A percentile compares a stretch with the other conserved stretches of the same genome.
phyloP scores from a whole-genome alignment of 371 early-diverging fungal species.

The Mycotypha africana region DNA sequence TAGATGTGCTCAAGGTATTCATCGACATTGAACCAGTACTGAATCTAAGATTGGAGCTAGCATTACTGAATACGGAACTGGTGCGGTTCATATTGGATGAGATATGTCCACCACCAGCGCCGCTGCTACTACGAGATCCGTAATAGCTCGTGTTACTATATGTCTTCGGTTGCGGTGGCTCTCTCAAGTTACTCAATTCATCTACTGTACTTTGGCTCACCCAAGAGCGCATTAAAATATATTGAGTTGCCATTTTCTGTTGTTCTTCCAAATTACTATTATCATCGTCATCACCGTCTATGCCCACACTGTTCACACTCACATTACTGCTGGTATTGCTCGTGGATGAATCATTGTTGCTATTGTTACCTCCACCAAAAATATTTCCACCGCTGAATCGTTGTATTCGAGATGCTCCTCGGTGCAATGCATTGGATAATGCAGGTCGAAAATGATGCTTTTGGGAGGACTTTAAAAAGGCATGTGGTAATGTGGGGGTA shows the following conservation, averaged over 20 bases:
- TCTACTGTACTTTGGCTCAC: conserved; percentile 74
- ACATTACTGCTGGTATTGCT: background rate
- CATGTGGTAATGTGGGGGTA: conserved; percentile 43
- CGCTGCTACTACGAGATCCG: conserved; percentile 38
- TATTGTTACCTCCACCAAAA: conserved; percentile 17
- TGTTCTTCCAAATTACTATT: conserved; percentile 37
- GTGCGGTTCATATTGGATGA: conserved; percentile 19
- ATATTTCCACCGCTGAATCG: conserved; percentile 40
- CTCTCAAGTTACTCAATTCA: conserved; percentile 62
- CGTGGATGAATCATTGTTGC: background rate
- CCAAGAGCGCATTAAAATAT: conserved; percentile 56
- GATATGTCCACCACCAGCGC: conserved; percentile 18
- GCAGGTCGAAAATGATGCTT: conserved; percentile 55
- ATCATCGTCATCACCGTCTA: conserved; percentile 25
- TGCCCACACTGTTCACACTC: background rate
- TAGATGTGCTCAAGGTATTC: conserved; percentile 12
- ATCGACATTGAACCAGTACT: conserved; percentile 19
- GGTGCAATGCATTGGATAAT: conserved; percentile 46
- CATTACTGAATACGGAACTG: conserved; percentile 25
- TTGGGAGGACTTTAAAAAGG: conserved; percentile 50
- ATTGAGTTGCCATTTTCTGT: conserved; percentile 59
- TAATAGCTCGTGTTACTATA: conserved; percentile 23
- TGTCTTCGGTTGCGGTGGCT: conserved; percentile 36
- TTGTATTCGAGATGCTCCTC: conserved; percentile 47
- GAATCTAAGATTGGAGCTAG: conserved; percentile 12